Percentiles rank a stretch among this genome's conserved stretches.
Conservation (phyloP, 2,329 filamentous ascomycete genomes). For the Fusarium paranaense region DNA sequence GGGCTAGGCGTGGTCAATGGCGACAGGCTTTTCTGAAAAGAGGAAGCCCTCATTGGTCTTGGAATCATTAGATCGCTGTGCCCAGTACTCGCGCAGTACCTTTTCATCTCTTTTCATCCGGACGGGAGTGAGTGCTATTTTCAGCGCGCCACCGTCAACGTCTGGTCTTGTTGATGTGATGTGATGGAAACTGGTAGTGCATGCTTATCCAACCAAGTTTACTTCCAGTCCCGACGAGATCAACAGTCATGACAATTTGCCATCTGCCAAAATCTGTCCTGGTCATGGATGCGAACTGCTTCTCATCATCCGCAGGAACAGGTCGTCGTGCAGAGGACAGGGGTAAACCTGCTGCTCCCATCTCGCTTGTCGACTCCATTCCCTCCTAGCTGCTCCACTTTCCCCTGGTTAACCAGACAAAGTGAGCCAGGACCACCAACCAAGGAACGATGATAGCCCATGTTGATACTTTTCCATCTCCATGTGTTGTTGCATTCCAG, state of each 20-base stretch:
- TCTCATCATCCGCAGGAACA: constrained; percentile 22
- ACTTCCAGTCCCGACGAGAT: neutral
- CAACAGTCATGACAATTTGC: neutral
- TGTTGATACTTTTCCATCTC: neutral
- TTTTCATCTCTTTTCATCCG: neutral
- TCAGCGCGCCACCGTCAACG: constrained; percentile 21
- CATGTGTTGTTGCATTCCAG: neutral
- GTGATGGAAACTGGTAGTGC: neutral
- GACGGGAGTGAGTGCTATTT: constrained; percentile 2
- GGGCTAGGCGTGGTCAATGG: neutral
- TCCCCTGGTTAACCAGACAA: constrained; percentile 17
- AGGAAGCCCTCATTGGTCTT: neutral
- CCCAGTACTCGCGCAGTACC: neutral
- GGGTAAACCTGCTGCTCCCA: constrained; percentile 24
- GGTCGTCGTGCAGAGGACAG: constrained; percentile 21
- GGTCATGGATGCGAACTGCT: neutral
- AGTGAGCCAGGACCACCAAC: constrained; percentile 1
- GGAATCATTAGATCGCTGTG: neutral
- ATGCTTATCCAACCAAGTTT: neutral
- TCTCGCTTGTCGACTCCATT: constrained; percentile 37
- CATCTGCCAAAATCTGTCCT: neutral
- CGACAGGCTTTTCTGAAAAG: neutral
- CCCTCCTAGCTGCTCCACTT: constrained; percentile 21
- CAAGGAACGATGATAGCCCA: neutral
- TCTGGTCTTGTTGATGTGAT: constrained; percentile 4